These are phyloP conservation scores for Brassica rapa DNA, from an alignment of 345 rosid species.

Conservation along the genomic window DNA sequence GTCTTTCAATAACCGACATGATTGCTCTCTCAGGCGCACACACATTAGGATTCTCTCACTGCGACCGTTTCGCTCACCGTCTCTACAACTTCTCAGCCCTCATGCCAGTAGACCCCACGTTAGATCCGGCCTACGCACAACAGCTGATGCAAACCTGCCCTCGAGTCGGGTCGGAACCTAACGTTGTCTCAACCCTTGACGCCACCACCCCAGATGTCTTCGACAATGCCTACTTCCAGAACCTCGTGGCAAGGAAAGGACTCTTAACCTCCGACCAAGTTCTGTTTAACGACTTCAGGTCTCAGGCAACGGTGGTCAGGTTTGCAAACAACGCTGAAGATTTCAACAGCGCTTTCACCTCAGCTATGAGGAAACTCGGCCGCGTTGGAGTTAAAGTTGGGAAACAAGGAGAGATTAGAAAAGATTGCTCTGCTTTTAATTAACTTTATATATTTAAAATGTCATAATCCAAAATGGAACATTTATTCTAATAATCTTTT, in stretches of 20 bases:
- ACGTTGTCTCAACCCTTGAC: slow-evolving; percentile 58
- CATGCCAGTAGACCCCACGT: slow-evolving; percentile 61
- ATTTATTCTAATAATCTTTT: background rate
- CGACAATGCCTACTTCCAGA: slow-evolving; percentile 71
- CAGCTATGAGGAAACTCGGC: slow-evolving; percentile 80
- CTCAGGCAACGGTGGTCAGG: slow-evolving; percentile 55
- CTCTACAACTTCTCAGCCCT: slow-evolving; percentile 62
- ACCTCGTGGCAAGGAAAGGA: slow-evolving; percentile 73
- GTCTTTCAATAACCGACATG: slow-evolving; percentile 74
- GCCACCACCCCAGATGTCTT: slow-evolving; percentile 52
- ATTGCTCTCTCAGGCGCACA: slow-evolving; percentile 90
- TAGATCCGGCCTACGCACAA: slow-evolving; percentile 55
- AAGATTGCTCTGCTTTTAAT: slow-evolving; percentile 61
- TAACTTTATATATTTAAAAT: slow-evolving; percentile 8
- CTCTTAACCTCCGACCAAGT: slow-evolving; percentile 71
- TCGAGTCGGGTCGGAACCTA: slow-evolving; percentile 49
- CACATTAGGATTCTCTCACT: slow-evolving; percentile 86
- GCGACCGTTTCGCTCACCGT: slow-evolving; percentile 64
- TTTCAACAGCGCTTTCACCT: slow-evolving; percentile 60
- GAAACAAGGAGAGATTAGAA: slow-evolving; percentile 61
- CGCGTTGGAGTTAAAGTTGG: slow-evolving; percentile 72
- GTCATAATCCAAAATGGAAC: slow-evolving; percentile 13
- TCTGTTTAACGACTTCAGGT: slow-evolving; percentile 52
- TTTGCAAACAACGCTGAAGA: slow-evolving; percentile 58
- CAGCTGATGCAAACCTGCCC: slow-evolving; percentile 63